A percentile compares a stretch with the other conserved stretches of the same genome.
Evolutionary conservation across 2,329 filamentous ascomycete species (phyloP).

Genomic region (Capronia coronata): DNA sequence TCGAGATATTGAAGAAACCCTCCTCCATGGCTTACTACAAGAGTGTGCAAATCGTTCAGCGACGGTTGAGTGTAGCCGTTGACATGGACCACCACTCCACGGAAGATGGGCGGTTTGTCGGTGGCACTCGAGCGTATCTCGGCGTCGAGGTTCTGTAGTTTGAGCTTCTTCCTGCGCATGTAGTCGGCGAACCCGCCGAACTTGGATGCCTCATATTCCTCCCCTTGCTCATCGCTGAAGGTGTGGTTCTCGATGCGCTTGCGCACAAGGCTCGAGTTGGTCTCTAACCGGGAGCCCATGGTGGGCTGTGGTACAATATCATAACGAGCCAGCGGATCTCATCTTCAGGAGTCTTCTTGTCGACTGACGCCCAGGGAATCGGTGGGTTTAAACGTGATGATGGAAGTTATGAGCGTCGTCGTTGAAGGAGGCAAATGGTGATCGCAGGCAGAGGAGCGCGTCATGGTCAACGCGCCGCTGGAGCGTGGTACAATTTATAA

Average conservation of each 20-base stretch:
- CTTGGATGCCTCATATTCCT: constrained; percentile 80
- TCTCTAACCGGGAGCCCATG: constrained; percentile 59
- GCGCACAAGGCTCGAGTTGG: constrained; percentile 53
- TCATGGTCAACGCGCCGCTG: background rate
- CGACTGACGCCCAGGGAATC: too few species aligned
- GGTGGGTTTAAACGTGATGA: too few species aligned
- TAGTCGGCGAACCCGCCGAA: constrained; percentile 91
- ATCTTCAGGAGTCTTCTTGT: background rate
- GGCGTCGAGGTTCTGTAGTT: constrained; percentile 88
- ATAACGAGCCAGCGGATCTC: constrained; percentile 14
- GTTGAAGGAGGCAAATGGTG: constrained; percentile 1
- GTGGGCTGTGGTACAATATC: constrained; percentile 20
- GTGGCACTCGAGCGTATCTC: constrained; percentile 63
- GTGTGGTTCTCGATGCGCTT: constrained; percentile 62
- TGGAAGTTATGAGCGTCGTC: background rate
- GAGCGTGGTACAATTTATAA: too few species aligned
- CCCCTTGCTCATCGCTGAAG: constrained; percentile 75
- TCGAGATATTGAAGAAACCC: constrained; percentile 92
- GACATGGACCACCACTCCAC: constrained; percentile 81
- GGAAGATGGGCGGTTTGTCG: constrained; percentile 79
- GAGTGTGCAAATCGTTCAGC: constrained; percentile 75
- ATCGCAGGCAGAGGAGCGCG: constrained; percentile 1
- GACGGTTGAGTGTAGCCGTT: constrained; percentile 96
- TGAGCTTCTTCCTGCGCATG: constrained; percentile 92
- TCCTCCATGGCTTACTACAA: constrained; percentile 89